Evolutionary conservation across 768 basidiomycete genomes (phyloP).

Genomic region (Mycena galericulata): DNA sequence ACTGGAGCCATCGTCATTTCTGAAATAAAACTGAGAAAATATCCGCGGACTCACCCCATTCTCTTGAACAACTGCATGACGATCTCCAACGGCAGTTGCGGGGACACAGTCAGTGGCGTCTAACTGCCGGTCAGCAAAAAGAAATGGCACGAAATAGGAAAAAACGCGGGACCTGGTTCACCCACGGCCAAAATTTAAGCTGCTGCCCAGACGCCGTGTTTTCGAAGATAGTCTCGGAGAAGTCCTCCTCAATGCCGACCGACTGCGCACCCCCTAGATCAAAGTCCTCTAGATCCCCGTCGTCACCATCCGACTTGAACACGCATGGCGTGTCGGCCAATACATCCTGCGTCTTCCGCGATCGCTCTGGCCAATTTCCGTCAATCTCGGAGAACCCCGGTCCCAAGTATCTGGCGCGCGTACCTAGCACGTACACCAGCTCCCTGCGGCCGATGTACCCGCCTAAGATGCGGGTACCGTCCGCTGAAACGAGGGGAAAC

Average conservation of each 20-base stretch:
- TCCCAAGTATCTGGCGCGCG: constrained; percentile 12
- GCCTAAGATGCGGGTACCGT: constrained; percentile 69
- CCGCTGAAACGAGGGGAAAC: constrained; percentile 86
- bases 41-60: constrained; percentile 82
- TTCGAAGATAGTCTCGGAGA: constrained; percentile 73
- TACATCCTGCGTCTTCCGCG: constrained; percentile 71
- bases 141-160: constrained; percentile 2
- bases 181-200: constrained; percentile 85
- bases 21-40: constrained; percentile 13
- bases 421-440: constrained; percentile 88
- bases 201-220: constrained; percentile 67
- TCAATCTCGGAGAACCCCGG: constrained; percentile 6
- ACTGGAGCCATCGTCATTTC: constrained; percentile 52
- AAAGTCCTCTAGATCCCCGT: constrained; percentile 65
- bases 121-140: constrained; percentile 45
- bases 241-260: constrained; percentile 75
- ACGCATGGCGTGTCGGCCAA: constrained; percentile 75
- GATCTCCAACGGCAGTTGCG: constrained; percentile 93
- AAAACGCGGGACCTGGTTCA: constrained; percentile 83
- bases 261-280: constrained; percentile 62
- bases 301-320: constrained; percentile 64
- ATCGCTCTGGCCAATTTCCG: constrained; percentile 67
- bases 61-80: constrained; percentile 98
- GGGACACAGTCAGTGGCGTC: constrained; percentile 95
- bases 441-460: constrained; percentile 94